A percentile compares a stretch with the other conserved stretches of the same genome.
phyloP scores from a whole-genome alignment of 2,329 filamentous ascomycete species.

The Alternaria triticimaculans region DNA sequence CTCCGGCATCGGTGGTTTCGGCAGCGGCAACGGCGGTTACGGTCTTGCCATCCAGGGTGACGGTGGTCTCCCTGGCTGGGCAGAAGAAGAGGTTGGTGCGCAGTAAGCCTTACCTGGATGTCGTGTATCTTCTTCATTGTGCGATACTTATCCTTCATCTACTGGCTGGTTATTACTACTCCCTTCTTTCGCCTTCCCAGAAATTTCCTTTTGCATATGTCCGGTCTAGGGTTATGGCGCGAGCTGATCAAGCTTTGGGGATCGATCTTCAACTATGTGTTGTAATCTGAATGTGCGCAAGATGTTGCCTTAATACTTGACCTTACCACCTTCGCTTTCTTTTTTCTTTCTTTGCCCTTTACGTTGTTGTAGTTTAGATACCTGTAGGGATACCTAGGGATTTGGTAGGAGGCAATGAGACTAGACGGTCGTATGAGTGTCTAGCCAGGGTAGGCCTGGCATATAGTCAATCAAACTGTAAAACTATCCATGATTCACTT shows the following conservation, averaged over 20 bases:
- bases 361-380: conserved; percentile 32
- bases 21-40: conserved; percentile 60
- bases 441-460: conserved; percentile 4
- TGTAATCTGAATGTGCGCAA: conserved; percentile 29
- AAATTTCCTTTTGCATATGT: conserved; percentile 12
- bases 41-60: conserved; percentile 67
- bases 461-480: conserved; percentile 7
- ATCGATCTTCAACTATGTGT: conserved; percentile 23
- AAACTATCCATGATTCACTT: neutral
- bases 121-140: conserved; percentile 36
- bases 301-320: conserved; percentile 23
- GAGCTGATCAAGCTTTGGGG: conserved; percentile 19
- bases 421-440: conserved; percentile 10
- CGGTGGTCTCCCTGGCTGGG: conserved; percentile 66
- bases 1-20: conserved; percentile 64
- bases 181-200: neutral
- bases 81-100: conserved; percentile 67
- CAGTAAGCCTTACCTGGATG: conserved; percentile 47
- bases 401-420: conserved; percentile 8
- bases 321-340: conserved; percentile 27
- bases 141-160: conserved; percentile 37
- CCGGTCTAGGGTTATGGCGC: conserved; percentile 14
- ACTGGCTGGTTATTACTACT: conserved; percentile 32
- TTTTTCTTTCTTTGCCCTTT: conserved; percentile 6
- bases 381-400: conserved; percentile 27